Evolutionary conservation across 345 rosid genomes (phyloP).

Genomic region (Murraya koenigii): DNA sequence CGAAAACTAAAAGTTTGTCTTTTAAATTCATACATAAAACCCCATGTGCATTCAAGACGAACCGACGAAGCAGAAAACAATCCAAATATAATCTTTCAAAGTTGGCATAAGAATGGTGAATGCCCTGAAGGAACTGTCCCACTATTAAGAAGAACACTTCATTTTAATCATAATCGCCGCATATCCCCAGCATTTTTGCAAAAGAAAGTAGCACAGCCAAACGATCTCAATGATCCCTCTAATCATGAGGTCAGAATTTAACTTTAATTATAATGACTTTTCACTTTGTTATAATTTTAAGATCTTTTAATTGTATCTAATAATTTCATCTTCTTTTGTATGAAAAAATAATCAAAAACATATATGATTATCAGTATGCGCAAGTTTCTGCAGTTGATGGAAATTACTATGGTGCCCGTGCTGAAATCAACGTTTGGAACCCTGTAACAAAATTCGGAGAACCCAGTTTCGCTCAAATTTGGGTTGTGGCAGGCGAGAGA

Average conservation of each 20-base stretch:
- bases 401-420: constrained; percentile 18
- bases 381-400: not conserved
- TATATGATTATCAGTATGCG: constrained; percentile 12
- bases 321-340: too few species aligned
- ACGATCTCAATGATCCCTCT: not conserved
- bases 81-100: not conserved
- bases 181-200: not conserved
- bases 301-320: not conserved
- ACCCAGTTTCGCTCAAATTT: constrained; percentile 17
- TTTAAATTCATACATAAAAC: constrained; percentile 16
- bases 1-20: too few species aligned
- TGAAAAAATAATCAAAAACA: not conserved
- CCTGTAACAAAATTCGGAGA: constrained; percentile 10
- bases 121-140: constrained; percentile 36
- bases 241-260: constrained; percentile 17
- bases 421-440: constrained; percentile 21
- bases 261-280: not conserved
- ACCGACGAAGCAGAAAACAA: not conserved
- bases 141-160: constrained; percentile 6
- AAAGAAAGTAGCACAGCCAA: not conserved
- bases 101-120: constrained; percentile 17
- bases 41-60: constrained; percentile 9
- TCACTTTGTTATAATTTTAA: too few species aligned
- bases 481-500: not conserved
- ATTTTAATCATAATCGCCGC: not conserved